These are phyloP conservation scores for Yarrowia osloensis DNA, from an alignment of 805 yeast genomes.

Conservation along the genomic window DNA sequence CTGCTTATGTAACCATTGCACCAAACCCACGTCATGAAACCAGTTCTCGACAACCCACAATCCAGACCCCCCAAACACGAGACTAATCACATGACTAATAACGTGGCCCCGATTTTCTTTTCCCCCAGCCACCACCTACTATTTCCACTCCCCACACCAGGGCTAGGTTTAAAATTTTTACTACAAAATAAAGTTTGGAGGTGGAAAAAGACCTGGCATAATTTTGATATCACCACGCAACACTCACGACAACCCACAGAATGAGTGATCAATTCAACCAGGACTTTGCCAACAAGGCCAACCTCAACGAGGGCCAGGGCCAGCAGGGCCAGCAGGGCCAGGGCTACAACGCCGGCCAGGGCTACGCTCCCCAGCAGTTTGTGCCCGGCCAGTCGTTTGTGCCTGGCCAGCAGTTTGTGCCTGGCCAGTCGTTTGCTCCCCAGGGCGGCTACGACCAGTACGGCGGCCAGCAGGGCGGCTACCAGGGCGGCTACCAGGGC, in stretches of 20 bases:
- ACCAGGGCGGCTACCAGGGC: slow-evolving; percentile 38
- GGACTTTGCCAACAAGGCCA: slow-evolving; percentile 42
- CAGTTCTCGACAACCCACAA: no score
- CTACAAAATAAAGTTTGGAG: neutral
- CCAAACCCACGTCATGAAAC: no score
- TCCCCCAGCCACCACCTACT: no score
- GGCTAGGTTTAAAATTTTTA: neutral
- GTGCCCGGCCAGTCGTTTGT: slow-evolving; percentile 40
- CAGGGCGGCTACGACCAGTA: slow-evolving; percentile 34
- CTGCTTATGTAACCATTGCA: no score
- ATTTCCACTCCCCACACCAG: no score
- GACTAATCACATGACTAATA: no score
- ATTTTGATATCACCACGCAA: neutral
- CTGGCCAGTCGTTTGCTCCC: slow-evolving; percentile 35
- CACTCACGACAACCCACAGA: slow-evolving; percentile 5
- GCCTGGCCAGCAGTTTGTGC: slow-evolving; percentile 40
- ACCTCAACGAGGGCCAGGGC: slow-evolving; percentile 41
- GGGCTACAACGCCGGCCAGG: slow-evolving; percentile 40
- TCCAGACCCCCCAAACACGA: no score
- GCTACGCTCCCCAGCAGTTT: slow-evolving; percentile 43
- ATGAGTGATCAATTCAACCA: slow-evolving; percentile 40
- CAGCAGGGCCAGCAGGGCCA: slow-evolving; percentile 51
- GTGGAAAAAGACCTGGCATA: neutral
- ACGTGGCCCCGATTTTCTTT: no score
- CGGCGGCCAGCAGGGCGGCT: slow-evolving; percentile 38